Conservation (phyloP, 305 asterid genomes). For the Stenogyne calaminthoides region DNA sequence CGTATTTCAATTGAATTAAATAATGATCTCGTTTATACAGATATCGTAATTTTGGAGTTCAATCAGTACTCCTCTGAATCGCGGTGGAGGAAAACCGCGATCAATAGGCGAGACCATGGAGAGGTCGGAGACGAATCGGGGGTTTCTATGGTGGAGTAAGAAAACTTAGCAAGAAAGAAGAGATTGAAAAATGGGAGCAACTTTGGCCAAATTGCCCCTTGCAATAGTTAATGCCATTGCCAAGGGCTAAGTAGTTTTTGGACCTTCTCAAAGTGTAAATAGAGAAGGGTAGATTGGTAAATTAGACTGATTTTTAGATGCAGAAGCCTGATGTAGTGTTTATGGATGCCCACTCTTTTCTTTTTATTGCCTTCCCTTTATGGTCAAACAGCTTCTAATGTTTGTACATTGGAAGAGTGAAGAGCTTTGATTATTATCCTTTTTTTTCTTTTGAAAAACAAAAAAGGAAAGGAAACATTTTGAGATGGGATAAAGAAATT, state of each 20-base stretch:
- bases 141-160: constrained; percentile 91
- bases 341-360: background rate
- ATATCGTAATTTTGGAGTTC: constrained; percentile 74
- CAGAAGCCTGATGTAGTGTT: constrained; percentile 33
- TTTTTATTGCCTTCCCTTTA: background rate
- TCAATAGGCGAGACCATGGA: constrained; percentile 56
- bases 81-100: constrained; percentile 61
- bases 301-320: constrained; percentile 36
- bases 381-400: background rate
- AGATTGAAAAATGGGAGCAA: constrained; percentile 65
- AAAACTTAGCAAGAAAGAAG: constrained; percentile 57
- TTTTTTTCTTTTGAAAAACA: background rate
- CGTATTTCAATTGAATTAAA: background rate
- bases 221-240: constrained; percentile 44
- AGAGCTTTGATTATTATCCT: background rate
- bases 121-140: constrained; percentile 70
- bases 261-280: constrained; percentile 24
- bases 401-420: constrained; percentile 21
- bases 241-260: background rate
- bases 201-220: constrained; percentile 58
- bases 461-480: background rate
- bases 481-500: constrained; percentile 8
- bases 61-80: constrained; percentile 69
- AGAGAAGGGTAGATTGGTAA: constrained; percentile 21
- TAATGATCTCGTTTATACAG: constrained; percentile 37